These are phyloP conservation scores for Plantago major DNA, from an alignment of 257 asterid species.

Conservation along the genomic window DNA sequence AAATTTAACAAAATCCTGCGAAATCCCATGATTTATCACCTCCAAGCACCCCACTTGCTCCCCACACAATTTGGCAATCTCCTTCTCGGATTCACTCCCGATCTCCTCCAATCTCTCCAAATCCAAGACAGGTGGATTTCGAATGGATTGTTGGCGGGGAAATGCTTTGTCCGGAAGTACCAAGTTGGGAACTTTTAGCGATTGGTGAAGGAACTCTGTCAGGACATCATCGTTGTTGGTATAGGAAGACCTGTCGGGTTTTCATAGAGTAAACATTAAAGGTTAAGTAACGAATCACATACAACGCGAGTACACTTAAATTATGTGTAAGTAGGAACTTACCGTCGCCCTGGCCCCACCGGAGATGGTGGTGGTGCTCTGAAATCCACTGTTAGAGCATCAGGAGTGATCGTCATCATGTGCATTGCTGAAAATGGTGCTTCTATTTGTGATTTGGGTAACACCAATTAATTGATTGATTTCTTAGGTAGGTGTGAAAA, in stretches of 20 bases:
- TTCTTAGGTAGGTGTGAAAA: slow-evolving; percentile 10
- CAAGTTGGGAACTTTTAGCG: slow-evolving; percentile 71
- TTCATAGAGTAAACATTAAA: too few relatives aligned
- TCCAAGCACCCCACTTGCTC: slow-evolving; percentile 60
- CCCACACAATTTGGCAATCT: slow-evolving; percentile 34
- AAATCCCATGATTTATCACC: slow-evolving; percentile 64
- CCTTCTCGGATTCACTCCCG: slow-evolving; percentile 21
- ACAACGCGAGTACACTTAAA: too few relatives aligned
- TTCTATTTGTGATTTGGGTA: slow-evolving; percentile 1
- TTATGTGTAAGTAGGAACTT: slow-evolving; percentile 33
- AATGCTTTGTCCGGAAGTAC: slow-evolving; percentile 67
- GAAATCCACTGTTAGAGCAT: slow-evolving; percentile 47
- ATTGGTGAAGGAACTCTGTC: slow-evolving; percentile 57
- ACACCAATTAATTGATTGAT: slow-evolving; percentile 9
- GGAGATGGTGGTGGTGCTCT: slow-evolving; percentile 97
- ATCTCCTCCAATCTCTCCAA: slow-evolving; percentile 25
- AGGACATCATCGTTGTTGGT: slow-evolving; percentile 50
- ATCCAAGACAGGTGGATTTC: slow-evolving; percentile 51
- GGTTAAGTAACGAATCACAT: too few relatives aligned
- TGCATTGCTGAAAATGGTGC: slow-evolving; percentile 1
- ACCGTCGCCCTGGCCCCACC: slow-evolving; percentile 57
- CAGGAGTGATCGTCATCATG: slow-evolving; percentile 46
- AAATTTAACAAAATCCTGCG: slow-evolving; percentile 43
- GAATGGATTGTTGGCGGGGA: slow-evolving; percentile 52
- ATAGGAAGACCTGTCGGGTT: too few relatives aligned